phyloP scores from a whole-genome alignment of 441 rosid genomes.

The Rhodomyrtus psidioides region DNA sequence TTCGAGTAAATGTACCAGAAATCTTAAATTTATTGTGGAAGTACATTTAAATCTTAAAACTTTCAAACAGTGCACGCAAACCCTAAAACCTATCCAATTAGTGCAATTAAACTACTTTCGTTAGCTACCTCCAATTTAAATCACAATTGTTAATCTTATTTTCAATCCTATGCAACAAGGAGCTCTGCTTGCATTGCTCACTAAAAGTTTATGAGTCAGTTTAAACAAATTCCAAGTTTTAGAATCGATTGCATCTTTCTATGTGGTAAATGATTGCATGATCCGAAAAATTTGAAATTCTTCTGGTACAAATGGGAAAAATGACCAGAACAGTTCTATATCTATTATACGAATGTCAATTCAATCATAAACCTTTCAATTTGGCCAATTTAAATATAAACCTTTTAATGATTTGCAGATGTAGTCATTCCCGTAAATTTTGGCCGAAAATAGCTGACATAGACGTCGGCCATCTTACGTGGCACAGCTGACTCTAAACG shows the following conservation, averaged over 20 bases:
- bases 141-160: background rate
- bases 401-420: rapidly evolving
- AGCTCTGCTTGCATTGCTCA: background rate
- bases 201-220: background rate
- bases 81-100: background rate
- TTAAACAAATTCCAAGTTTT: background rate
- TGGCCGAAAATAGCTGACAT: rapidly evolving
- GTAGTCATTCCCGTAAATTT: background rate
- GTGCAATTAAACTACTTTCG: background rate
- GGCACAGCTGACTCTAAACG: rapidly evolving
- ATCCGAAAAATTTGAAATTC: background rate
- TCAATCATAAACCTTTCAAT: rapidly evolving
- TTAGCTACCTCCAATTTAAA: background rate
- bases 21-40: background rate
- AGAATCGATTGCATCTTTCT: background rate
- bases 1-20: background rate
- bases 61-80: background rate
- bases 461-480: rapidly evolving
- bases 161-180: background rate
- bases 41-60: background rate
- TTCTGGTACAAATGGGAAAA: background rate
- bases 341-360: background rate
- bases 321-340: background rate
- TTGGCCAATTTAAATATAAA: background rate
- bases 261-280: background rate